These are phyloP conservation scores for Hansfordia pulvinata DNA, from an alignment of 2,329 filamentous ascomycete species.

Conservation along the genomic window DNA sequence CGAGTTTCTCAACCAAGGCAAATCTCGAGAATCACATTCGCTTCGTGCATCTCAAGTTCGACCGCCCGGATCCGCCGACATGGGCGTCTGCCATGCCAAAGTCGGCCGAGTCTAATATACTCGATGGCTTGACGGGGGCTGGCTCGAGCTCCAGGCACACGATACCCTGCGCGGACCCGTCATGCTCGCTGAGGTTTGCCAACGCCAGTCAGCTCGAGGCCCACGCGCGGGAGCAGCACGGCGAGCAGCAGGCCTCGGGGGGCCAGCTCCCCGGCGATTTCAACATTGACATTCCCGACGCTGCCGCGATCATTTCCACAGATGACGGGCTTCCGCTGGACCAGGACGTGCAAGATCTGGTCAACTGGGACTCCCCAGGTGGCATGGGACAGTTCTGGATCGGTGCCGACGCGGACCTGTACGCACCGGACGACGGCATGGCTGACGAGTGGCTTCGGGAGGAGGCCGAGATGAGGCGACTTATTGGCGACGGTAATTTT, in stretches of 20 bases:
- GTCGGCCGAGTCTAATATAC: constrained; percentile 14
- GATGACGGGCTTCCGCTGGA: background rate
- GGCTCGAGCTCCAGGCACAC: constrained; percentile 25
- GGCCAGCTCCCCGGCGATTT: no score
- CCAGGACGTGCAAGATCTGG: background rate
- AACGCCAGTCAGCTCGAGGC: constrained; percentile 34
- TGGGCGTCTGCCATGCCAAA: constrained; percentile 10
- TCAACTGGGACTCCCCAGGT: constrained; percentile 5
- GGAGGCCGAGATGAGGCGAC: constrained; percentile 26
- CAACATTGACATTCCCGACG: background rate
- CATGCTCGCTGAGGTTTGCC: constrained; percentile 31
- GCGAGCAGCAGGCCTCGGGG: constrained; percentile 7
- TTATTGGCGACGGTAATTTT: constrained; percentile 15
- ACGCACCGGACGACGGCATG: constrained; percentile 11
- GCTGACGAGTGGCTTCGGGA: constrained; percentile 28
- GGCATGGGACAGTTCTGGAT: constrained; percentile 13
- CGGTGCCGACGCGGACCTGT: constrained; percentile 14
- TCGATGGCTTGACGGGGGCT: constrained; percentile 29
- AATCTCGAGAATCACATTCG: constrained; percentile 75
- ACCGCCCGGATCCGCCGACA: constrained; percentile 22
- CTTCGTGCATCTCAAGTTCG: constrained; percentile 59
- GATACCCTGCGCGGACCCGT: constrained; percentile 24
- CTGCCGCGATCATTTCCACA: background rate
- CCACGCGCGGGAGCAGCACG: constrained; percentile 24
- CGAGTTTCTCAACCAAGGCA: constrained; percentile 62